A percentile compares a stretch with the other conserved stretches of the same genome.
Conservation (phyloP, 805 yeast species). For the Candida pini region DNA sequence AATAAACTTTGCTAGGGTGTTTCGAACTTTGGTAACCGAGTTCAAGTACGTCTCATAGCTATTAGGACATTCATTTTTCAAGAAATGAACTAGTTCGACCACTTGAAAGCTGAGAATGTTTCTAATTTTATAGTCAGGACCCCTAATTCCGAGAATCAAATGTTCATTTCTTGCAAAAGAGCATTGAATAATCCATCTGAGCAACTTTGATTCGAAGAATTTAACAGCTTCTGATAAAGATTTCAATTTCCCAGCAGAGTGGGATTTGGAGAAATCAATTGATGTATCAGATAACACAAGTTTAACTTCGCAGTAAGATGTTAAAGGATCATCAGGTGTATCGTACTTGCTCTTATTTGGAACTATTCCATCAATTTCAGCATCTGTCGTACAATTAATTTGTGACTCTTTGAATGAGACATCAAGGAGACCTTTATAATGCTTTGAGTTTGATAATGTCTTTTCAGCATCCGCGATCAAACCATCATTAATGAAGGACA, state of each 20-base stretch:
- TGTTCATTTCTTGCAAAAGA: conserved; percentile 2
- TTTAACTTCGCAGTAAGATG: conserved; percentile 3
- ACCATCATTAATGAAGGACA: no score
- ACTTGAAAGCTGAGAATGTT: conserved; percentile 1
- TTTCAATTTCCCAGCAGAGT: not conserved
- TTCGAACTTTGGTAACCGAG: not conserved
- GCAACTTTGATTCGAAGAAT: not conserved
- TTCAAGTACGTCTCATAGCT: conserved; percentile 1
- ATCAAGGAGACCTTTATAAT: conserved; percentile 4
- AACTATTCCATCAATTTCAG: conserved; percentile 6
- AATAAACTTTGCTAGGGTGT: not conserved
- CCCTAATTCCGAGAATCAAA: conserved; percentile 7
- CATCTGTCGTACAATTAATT: conserved; percentile 1
- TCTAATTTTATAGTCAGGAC: not conserved
- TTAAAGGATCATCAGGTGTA: not conserved
- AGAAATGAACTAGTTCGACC: conserved; percentile 1
- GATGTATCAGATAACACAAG: not conserved
- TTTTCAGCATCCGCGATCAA: not conserved
- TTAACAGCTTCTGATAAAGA: not conserved
- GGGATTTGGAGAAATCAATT: not conserved
- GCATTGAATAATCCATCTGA: conserved; percentile 9
- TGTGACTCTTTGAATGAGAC: conserved; percentile 1
- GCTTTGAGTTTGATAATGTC: conserved; percentile 1
- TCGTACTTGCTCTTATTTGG: no score
- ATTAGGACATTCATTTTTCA: not conserved